Evolutionary conservation across 257 asterid species (phyloP).

Genomic region (Gynochthodes officinalis): DNA sequence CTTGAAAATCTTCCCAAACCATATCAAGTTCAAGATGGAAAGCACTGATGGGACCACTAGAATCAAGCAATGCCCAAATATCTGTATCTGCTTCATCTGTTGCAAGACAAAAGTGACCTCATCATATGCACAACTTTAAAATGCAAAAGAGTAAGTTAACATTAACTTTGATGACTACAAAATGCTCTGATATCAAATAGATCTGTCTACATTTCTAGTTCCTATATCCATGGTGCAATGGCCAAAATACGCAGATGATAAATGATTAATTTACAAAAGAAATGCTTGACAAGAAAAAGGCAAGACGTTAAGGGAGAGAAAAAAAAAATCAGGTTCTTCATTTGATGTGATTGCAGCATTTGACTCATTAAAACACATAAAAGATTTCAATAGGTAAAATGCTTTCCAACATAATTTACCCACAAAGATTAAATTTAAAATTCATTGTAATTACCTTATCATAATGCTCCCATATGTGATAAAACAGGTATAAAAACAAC

Average conservation of each 20-base stretch:
- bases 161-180: neutral
- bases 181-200: neutral
- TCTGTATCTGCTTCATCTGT: constrained; percentile 59
- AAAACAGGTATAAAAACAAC: constrained; percentile 56
- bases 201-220: too few relatives aligned
- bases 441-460: constrained; percentile 46
- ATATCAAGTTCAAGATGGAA: constrained; percentile 52
- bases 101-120: neutral
- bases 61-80: constrained; percentile 37
- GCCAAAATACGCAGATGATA: neutral
- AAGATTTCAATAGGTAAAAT: neutral
- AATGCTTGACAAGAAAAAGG: too few relatives aligned
- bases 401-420: neutral
- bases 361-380: too few relatives aligned
- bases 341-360: too few relatives aligned
- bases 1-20: constrained; percentile 70
- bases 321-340: too few relatives aligned
- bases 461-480: constrained; percentile 37
- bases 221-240: neutral
- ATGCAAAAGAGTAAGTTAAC: neutral
- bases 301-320: too few relatives aligned
- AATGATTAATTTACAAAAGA: too few relatives aligned
- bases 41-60: constrained; percentile 39
- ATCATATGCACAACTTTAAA: neutral
- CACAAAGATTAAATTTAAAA: neutral